Base-by-base conservation (phyloP, 345 rosid species). In the Gossypium stocksii region DNA sequence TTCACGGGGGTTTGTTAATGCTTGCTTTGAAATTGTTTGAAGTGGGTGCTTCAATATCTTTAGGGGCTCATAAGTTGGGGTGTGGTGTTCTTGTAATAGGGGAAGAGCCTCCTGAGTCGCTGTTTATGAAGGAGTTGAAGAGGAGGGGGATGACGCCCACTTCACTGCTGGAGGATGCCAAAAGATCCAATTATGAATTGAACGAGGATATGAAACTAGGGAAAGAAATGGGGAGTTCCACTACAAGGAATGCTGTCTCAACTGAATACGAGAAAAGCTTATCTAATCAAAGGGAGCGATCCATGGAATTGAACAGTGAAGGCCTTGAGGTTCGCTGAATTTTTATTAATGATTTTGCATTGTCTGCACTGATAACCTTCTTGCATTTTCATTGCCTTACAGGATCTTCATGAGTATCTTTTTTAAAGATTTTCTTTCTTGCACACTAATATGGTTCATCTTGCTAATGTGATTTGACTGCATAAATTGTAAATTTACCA, bases 101-200 rank as follows among this genome's bases (percentile, higher is more conserved):
- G 59, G 98, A 93, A 67, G 99, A 93, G 67, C 93, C 96, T 44
- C 93, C 99, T 2, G 99, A 95, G 66, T 95, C 99, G 2, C 84
- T 91, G 77, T 95, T 95, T 70, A 87, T 93, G 94, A 95, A 95
- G 87, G 99, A 95, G 70, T 69, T 95, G 74, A 91, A 85, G 84
- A 89, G 91, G 80, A 85, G 99, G 80, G 98, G 98, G 20, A 93
- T 95, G 98, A 89, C 87, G 64, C 97, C 97, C 53, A 83, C 94
- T 75, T 91, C 97, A 4, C 82, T 89, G 88, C 89, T 91, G 46
- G 97, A 94, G 82, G 98, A 89, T 66, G 79, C 83, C 17, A 82
- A 77, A 60, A 76, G 72, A 59, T 45, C 77, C 20, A 81, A 74
- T 48, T 83, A 80, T 80, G 96, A 86, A 75, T 62, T 81, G 45